phyloP scores from a whole-genome alignment of 495 filamentous ascomycete genomes.

The Penicillium bovifimosum region DNA sequence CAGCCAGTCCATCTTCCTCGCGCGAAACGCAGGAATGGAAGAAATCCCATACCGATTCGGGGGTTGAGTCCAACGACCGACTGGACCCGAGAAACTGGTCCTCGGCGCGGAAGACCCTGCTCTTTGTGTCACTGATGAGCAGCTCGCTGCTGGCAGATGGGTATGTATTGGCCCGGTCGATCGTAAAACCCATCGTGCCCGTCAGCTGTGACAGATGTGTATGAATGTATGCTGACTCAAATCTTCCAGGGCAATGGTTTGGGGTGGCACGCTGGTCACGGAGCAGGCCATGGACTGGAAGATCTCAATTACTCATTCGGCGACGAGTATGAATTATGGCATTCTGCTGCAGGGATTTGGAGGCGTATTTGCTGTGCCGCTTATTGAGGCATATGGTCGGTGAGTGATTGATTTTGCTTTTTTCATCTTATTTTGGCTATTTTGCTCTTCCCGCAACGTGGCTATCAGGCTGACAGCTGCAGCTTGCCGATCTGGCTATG shows the following conservation, averaged over 20 bases:
- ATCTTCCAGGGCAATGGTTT: constrained; percentile 38
- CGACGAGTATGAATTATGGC: constrained; percentile 44
- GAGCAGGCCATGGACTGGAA: constrained; percentile 45
- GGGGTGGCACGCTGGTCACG: constrained; percentile 45
- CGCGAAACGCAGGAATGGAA: constrained; percentile 6
- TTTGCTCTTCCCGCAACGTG: background rate
- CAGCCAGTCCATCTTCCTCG: constrained; percentile 8
- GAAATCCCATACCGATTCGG: background rate
- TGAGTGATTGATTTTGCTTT: constrained; percentile 11
- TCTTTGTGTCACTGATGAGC: constrained; percentile 34
- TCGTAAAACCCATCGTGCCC: background rate
- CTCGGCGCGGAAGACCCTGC: constrained; percentile 24
- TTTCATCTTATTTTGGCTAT: too few relatives aligned
- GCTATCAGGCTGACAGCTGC: background rate
- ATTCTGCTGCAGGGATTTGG: constrained; percentile 51
- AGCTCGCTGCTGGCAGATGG: constrained; percentile 36
- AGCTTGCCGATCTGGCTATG: constrained; percentile 48
- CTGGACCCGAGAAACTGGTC: constrained; percentile 28
- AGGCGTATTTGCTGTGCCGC: constrained; percentile 47
- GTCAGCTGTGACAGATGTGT: constrained; percentile 16
- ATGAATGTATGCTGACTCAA: constrained; percentile 12
- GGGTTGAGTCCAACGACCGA: constrained; percentile 7
- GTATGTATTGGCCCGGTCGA: constrained; percentile 12
- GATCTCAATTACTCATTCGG: constrained; percentile 37
- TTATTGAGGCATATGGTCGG: constrained; percentile 46